Conservation (phyloP, 2,329 filamentous ascomycete species). For the Pseudodiploospora longispora region DNA sequence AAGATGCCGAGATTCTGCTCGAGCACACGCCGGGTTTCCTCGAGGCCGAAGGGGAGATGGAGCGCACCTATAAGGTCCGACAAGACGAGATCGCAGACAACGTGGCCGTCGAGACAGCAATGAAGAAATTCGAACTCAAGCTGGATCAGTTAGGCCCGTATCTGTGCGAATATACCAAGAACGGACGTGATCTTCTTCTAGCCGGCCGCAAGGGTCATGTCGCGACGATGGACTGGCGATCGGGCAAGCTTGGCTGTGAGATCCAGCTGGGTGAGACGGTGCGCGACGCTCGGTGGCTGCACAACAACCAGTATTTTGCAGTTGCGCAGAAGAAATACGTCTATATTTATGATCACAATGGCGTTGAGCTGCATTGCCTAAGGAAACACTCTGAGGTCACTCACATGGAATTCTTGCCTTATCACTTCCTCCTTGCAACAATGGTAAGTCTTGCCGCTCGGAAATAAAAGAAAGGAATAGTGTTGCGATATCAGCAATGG, state of each 20-base stretch:
- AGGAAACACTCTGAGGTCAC: slow-evolving; percentile 85
- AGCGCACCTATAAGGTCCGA: slow-evolving; percentile 84
- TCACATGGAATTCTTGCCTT: slow-evolving; percentile 91
- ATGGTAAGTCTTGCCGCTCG: slow-evolving; percentile 46
- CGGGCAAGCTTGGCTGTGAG: slow-evolving; percentile 85
- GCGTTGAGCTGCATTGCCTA: slow-evolving; percentile 86
- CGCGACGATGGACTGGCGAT: slow-evolving; percentile 93
- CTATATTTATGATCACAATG: slow-evolving; percentile 90
- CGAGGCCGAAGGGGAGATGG: slow-evolving; percentile 79
- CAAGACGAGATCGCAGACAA: slow-evolving; percentile 75
- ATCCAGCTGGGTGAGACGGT: slow-evolving; percentile 86
- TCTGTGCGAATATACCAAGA: slow-evolving; percentile 78
- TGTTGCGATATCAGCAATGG: not conserved
- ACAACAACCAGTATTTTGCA: slow-evolving; percentile 91
- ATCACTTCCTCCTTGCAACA: slow-evolving; percentile 88
- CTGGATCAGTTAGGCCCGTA: slow-evolving; percentile 81
- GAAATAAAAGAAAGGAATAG: not conserved
- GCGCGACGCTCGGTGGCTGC: slow-evolving; percentile 81
- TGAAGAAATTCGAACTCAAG: slow-evolving; percentile 87
- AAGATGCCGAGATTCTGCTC: slow-evolving; percentile 90
- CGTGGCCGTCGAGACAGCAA: slow-evolving; percentile 74
- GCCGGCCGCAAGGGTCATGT: slow-evolving; percentile 90
- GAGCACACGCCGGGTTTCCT: slow-evolving; percentile 82
- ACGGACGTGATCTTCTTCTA: slow-evolving; percentile 77
- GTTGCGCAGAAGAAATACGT: slow-evolving; percentile 94